These are phyloP conservation scores for Chenopodium berlandieri DNA, from an alignment of 148 eudicot species.

Conservation along the genomic window DNA sequence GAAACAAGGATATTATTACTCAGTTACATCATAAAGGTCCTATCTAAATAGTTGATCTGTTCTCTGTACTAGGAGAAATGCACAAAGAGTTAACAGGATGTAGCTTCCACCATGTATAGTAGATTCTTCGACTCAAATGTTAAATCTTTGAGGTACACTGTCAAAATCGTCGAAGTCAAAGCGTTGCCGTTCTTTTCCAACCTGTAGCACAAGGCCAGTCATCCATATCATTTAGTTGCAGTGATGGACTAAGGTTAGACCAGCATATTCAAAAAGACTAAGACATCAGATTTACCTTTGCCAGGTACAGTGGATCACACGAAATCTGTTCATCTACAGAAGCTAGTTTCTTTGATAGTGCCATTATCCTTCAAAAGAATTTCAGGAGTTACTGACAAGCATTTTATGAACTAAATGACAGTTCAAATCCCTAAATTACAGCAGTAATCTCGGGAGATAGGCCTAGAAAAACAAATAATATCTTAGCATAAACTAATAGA, in stretches of 20 bases:
- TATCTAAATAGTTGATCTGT: not conserved
- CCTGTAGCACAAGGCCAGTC: constrained; percentile 37
- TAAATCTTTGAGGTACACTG: constrained; percentile 69
- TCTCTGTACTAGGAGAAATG: not conserved
- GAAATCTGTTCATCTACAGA: constrained; percentile 71
- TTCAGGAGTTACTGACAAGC: not conserved
- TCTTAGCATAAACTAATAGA: not conserved
- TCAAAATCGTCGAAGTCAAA: constrained; percentile 86
- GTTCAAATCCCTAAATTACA: not conserved
- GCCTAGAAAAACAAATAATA: not conserved
- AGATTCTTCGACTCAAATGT: constrained; percentile 39
- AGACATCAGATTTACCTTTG: constrained; percentile 49
- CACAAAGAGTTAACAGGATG: not conserved
- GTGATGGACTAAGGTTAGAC: not conserved
- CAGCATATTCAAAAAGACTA: not conserved
- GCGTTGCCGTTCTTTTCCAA: constrained; percentile 83
- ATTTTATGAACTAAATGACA: not conserved
- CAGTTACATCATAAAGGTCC: not conserved
- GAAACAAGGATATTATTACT: not conserved
- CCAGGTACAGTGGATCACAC: constrained; percentile 68
- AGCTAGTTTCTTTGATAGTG: constrained; percentile 74
- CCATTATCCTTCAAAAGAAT: constrained; percentile 58
- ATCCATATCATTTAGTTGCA: not conserved
- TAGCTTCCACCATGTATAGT: not conserved
- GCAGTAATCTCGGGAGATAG: not conserved